Evolutionary conservation across 768 basidiomycete species (phyloP), one percentile per base, ranked within the genome.

Genomic region (Boletellus ananas): DNA sequence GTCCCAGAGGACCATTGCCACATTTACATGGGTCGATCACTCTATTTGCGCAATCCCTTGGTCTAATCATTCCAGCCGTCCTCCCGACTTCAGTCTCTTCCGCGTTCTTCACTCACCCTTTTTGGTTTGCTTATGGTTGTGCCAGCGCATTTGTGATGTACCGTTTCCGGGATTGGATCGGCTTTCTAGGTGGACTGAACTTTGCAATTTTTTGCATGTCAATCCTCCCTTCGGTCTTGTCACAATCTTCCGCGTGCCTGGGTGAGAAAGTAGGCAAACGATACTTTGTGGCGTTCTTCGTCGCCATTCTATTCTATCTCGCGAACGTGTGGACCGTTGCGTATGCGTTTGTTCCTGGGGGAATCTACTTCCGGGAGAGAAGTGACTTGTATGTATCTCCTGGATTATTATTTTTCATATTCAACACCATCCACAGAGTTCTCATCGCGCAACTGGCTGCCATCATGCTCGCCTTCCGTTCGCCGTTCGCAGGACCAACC

Each of bases 281-380:
- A 4, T 79, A 78, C 55, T 80, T 78, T 39, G 68, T 69, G 2
- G 82, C 81, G 14, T 78, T 86, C 71, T 63, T 81, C 18, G 69
- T 84, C 3, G 84, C 83, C 46, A 75, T 79, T 46, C 38, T 90
- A 31, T 71, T 90, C 40, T 77, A 79, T 44, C 74, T 93, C 20
- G 77, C 83, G 25, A 84, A 82, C 49, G 80, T 88, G 14, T 88
- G 90, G 72, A 92, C 90, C 0, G 89, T 89, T 47, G 91, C 91
- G 1, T 93, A 94, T 69, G 90, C 91, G 2, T 94, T 93, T 58
- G 89, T 94, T 12, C 90, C 90, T 3, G 87, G 87, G 1, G 90
- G 89, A 0, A 66, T 74, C 50, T 78, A 83, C 58, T 70, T 94
- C 43, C 73, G 91, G 44, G 91, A 94, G 70, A 74, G 85, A 17